These are phyloP conservation scores for Mycena leptocephala DNA, from an alignment of 768 basidiomycete species.

Conservation along the genomic window DNA sequence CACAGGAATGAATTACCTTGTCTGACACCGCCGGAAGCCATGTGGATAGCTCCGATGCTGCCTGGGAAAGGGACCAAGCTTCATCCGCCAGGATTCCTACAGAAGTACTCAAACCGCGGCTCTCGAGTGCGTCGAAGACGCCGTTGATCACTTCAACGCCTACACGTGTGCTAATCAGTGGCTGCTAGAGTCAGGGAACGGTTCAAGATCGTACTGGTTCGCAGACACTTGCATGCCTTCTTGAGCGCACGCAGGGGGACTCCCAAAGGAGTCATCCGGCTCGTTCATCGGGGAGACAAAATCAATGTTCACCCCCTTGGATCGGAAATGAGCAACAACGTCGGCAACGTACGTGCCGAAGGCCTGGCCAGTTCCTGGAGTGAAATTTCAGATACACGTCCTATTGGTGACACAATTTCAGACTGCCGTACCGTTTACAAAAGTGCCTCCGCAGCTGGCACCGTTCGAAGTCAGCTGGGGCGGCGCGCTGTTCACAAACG, in stretches of 20 bases:
- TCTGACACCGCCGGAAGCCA: constrained; percentile 54
- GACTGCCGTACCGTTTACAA: constrained; percentile 47
- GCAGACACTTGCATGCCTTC: constrained; percentile 63
- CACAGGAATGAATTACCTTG: constrained; percentile 49
- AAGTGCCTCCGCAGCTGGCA: constrained; percentile 54
- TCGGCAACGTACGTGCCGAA: constrained; percentile 61
- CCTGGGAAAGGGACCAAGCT: constrained; percentile 51
- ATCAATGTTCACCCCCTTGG: constrained; percentile 54
- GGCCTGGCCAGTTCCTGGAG: constrained; percentile 50
- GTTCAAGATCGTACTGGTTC: constrained; percentile 46
- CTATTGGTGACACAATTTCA: background rate
- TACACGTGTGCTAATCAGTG: constrained; percentile 9
- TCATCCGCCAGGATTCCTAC: constrained; percentile 62
- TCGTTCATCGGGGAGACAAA: constrained; percentile 64
- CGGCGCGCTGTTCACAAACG: too few relatives aligned
- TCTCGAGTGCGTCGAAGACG: constrained; percentile 50
- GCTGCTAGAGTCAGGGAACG: background rate
- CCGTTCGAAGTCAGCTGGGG: constrained; percentile 47
- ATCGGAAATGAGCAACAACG: constrained; percentile 57
- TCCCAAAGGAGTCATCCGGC: constrained; percentile 56
- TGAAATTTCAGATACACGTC: background rate
- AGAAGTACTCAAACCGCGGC: constrained; percentile 45
- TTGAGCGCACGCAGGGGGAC: constrained; percentile 58
- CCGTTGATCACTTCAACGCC: constrained; percentile 59
- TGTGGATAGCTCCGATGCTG: constrained; percentile 49